phyloP scores from a whole-genome alignment of 1,284 basidiomycete species.

The Naganishia sp. region DNA sequence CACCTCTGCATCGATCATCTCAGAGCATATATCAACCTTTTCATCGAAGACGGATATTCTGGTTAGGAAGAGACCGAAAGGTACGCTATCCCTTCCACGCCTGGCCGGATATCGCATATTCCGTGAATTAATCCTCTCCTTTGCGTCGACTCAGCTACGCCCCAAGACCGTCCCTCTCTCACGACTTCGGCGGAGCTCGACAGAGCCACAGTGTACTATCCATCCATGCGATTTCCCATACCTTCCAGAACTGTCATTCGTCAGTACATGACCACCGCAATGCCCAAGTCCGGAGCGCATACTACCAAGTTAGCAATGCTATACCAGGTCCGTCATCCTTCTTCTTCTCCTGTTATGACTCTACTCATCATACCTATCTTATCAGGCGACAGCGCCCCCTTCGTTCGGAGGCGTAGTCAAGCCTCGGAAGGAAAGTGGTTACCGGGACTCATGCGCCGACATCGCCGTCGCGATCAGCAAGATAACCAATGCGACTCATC shows the following conservation, averaged over 20 bases:
- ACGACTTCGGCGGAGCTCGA: too few species aligned
- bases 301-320: constrained; percentile 5
- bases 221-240: background rate
- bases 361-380: background rate
- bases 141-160: too few species aligned
- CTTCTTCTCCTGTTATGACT: background rate
- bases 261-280: background rate
- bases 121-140: too few species aligned
- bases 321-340: constrained; percentile 23
- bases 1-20: too few species aligned
- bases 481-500: background rate
- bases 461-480: constrained; percentile 38
- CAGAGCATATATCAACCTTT: too few species aligned
- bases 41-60: too few species aligned
- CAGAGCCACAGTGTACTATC: background rate
- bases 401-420: constrained; percentile 40
- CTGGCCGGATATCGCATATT: too few species aligned
- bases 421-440: constrained; percentile 45
- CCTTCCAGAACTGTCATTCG: constrained; percentile 4
- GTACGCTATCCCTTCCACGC: too few species aligned
- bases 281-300: too few species aligned
- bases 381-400: constrained; percentile 28
- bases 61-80: too few species aligned
- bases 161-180: too few species aligned
- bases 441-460: constrained; percentile 42